Conservation (phyloP, 129 eudicot genomes). For the Gnaphalium uliginosum region DNA sequence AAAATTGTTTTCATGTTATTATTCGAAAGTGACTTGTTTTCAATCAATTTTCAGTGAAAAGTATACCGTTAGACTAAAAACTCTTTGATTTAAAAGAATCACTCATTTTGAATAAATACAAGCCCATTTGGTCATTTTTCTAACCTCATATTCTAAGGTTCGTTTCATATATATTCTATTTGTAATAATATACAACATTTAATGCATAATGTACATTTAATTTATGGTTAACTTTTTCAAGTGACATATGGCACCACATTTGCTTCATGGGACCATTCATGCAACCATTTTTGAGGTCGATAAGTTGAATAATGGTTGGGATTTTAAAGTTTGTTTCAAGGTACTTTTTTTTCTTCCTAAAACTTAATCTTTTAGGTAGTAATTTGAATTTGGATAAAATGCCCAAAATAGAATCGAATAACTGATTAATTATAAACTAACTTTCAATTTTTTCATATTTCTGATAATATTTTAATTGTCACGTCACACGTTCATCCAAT, state of each 20-base stretch:
- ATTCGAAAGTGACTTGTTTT: too few relatives aligned
- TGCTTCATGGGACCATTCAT: conserved; percentile 74
- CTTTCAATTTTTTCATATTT: too few relatives aligned
- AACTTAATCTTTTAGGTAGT: too few relatives aligned
- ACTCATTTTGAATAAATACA: conserved; percentile 22
- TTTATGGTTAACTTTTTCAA: neutral
- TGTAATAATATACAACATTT: neutral
- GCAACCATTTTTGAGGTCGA: conserved; percentile 73
- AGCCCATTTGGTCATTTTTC: neutral
- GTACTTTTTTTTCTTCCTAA: too few relatives aligned
- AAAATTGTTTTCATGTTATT: too few relatives aligned
- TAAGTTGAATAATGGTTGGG: conserved; percentile 42
- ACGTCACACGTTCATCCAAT: too few relatives aligned
- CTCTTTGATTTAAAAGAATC: conserved; percentile 34
- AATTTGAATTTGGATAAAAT: too few relatives aligned
- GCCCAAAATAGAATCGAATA: too few relatives aligned
- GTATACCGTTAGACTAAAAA: too few relatives aligned
- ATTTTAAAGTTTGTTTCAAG: conserved; percentile 40
- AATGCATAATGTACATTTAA: neutral
- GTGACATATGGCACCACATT: conserved; percentile 49
- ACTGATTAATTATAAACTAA: too few relatives aligned
- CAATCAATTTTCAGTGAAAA: too few relatives aligned
- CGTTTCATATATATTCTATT: conserved; percentile 18
- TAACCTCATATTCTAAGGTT: conserved; percentile 7
- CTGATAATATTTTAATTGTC: too few relatives aligned